These are phyloP conservation scores for Spatholobus suberectus DNA, from an alignment of 306 rosid genomes.

Conservation along the genomic window DNA sequence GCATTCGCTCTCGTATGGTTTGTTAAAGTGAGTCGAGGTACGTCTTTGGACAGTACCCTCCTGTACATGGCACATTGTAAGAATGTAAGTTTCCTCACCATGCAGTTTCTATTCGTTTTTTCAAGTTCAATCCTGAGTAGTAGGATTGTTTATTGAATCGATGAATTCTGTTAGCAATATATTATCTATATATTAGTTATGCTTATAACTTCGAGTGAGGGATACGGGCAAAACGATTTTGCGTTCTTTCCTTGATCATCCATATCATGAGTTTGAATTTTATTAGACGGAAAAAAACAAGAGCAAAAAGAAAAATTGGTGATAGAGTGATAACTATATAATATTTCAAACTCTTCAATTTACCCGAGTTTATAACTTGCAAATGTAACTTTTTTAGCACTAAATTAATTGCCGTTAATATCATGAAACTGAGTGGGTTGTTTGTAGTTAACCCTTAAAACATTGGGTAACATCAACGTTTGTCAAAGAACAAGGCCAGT, in stretches of 20 bases:
- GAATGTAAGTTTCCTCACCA: constrained; percentile 44
- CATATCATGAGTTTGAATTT: neutral
- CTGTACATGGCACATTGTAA: constrained; percentile 51
- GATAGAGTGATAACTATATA: too few species aligned
- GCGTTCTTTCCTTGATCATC: neutral
- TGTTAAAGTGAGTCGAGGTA: constrained; percentile 47
- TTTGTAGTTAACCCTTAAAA: neutral
- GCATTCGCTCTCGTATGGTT: constrained; percentile 38
- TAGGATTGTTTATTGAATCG: neutral
- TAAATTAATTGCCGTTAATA: neutral
- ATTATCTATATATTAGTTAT: neutral
- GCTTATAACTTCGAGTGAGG: neutral
- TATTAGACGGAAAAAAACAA: too few species aligned
- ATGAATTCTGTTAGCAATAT: neutral
- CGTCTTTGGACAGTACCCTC: constrained; percentile 36
- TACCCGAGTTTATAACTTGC: too few species aligned
- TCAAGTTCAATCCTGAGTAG: neutral
- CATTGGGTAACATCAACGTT: neutral
- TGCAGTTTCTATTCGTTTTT: constrained; percentile 27
- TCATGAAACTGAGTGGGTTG: neutral
- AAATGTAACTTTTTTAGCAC: neutral
- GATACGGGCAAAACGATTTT: neutral
- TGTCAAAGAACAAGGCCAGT: neutral
- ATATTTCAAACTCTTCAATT: too few species aligned
- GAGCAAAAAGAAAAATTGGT: too few species aligned